Conservation (phyloP, 164 flowering plant genomes). For the Umbellularia californica region DNA sequence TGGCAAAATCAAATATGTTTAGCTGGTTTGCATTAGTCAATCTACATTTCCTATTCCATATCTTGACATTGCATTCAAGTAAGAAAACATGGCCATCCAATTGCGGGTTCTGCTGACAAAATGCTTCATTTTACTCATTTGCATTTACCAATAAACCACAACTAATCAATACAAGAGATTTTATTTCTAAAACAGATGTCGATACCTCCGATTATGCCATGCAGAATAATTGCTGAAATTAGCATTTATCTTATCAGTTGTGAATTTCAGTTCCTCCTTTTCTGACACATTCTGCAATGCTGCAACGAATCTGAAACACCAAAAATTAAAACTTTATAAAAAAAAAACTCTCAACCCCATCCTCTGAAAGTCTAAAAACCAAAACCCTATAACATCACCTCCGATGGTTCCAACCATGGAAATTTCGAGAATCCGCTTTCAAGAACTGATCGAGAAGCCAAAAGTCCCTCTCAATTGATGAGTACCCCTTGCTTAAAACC, state of each 20-base stretch:
- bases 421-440: conserved; percentile 70
- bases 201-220: conserved; percentile 91
- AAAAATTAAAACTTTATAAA: neutral
- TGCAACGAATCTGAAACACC: conserved; percentile 59
- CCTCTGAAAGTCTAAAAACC: no score
- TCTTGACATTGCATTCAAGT: no score
- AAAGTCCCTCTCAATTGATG: conserved; percentile 58
- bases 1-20: no score
- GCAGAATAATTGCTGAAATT: conserved; percentile 96
- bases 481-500: conserved; percentile 72
- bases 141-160: neutral
- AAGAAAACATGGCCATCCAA: no score
- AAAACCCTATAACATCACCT: conserved; percentile 37
- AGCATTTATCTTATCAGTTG: conserved; percentile 57
- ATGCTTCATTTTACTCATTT: no score
- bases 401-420: conserved; percentile 90
- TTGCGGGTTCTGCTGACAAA: no score
- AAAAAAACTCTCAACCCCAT: neutral
- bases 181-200: neutral
- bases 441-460: conserved; percentile 57
- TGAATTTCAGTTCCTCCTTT: conserved; percentile 67
- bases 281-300: conserved; percentile 57
- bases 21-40: no score
- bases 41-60: no score
- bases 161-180: neutral